A percentile compares a stretch with the other conserved stretches of the same genome.
These are phyloP conservation scores for Umbellularia californica DNA, from an alignment of 164 flowering plant genomes.

Conservation along the genomic window DNA sequence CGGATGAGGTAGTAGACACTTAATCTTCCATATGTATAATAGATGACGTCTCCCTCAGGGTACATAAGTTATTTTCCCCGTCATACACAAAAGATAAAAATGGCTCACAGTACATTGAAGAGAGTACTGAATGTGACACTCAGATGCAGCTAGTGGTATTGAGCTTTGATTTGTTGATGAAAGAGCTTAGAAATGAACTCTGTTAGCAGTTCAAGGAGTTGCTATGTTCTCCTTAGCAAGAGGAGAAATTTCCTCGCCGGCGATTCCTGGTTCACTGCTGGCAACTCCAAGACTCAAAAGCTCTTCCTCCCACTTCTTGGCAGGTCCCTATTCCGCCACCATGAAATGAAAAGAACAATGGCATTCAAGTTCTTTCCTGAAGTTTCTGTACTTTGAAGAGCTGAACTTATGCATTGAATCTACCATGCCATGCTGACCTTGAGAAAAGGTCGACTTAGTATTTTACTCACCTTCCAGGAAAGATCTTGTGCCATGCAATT, in stretches of 20 bases:
- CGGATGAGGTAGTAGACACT: neutral
- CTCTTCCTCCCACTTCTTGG: slow-evolving; percentile 66
- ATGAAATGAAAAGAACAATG: neutral
- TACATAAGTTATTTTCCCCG: neutral
- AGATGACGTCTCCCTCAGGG: neutral
- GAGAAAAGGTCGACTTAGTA: neutral
- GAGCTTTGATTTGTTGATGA: neutral
- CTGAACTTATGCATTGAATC: neutral
- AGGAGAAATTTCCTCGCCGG: slow-evolving; percentile 81
- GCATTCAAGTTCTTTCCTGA: neutral
- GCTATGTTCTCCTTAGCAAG: slow-evolving; percentile 83
- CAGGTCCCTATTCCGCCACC: slow-evolving; percentile 56
- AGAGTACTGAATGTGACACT: neutral
- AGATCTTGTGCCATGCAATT: slow-evolving; percentile 93
- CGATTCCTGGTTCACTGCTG: slow-evolving; percentile 57
- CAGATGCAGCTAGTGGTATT: neutral
- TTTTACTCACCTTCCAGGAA: slow-evolving; percentile 80
- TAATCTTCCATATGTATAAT: neutral
- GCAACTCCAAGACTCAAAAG: slow-evolving; percentile 54
- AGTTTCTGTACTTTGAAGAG: neutral
- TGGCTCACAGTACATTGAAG: neutral
- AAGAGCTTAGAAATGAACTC: too few relatives aligned
- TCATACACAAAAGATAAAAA: neutral
- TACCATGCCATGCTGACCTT: neutral
- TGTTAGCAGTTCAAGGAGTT: slow-evolving; percentile 48